phyloP scores from a whole-genome alignment of 1,284 basidiomycete species.

The Cutaneotrichosporon cavernicola region DNA sequence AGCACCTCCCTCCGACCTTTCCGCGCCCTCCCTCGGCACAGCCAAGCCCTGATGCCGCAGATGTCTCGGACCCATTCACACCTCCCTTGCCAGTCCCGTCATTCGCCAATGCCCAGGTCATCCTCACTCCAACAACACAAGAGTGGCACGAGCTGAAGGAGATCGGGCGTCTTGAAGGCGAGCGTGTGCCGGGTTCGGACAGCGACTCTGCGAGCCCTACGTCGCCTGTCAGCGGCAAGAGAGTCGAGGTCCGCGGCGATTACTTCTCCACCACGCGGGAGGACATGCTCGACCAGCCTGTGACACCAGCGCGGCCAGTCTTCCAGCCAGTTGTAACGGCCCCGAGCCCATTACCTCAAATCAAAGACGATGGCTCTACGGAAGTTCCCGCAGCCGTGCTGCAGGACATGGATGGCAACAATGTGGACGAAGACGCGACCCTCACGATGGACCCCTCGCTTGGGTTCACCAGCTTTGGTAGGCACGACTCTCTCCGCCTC shows the following conservation, averaged over 20 bases:
- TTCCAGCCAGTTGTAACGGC: constrained; percentile 15
- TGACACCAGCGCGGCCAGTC: constrained; percentile 7
- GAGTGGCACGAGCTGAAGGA: constrained; percentile 51
- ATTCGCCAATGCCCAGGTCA: constrained; percentile 37
- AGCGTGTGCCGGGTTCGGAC: constrained; percentile 14
- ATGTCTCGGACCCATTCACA: neutral
- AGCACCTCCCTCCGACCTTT: constrained; percentile 47
- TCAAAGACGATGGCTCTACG: neutral
- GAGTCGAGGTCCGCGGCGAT: neutral
- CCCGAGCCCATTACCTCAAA: constrained; percentile 6
- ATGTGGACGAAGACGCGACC: neutral
- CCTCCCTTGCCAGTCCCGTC: neutral
- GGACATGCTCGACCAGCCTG: neutral
- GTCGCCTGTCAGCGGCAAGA: neutral
- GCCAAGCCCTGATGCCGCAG: constrained; percentile 3
- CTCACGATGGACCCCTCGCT: neutral
- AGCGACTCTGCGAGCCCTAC: constrained; percentile 11
- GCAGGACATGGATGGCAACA: constrained; percentile 10
- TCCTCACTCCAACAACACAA: constrained; percentile 54
- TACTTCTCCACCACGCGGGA: constrained; percentile 10
- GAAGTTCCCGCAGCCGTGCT: neutral
- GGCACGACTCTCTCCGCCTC: constrained; percentile 35
- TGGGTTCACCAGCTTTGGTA: constrained; percentile 45
- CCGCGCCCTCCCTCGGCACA: constrained; percentile 21
- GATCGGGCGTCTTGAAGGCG: constrained; percentile 27